Evolutionary conservation across 352 stramenopile species (phyloP).

Genomic region (Peronospora destructor): DNA sequence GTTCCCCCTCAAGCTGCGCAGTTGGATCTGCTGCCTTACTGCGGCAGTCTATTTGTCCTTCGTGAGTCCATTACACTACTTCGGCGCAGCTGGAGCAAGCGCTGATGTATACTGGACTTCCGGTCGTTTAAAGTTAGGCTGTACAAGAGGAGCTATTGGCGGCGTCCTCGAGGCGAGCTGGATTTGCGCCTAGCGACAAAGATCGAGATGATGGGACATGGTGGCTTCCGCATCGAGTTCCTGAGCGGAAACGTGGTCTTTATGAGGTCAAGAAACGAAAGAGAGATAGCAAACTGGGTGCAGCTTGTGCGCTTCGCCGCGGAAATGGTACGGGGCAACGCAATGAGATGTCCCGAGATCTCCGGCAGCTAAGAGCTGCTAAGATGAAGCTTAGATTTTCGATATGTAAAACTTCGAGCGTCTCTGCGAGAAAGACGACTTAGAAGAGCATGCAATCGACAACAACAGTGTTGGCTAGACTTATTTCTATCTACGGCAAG

Average conservation of each 20-base stretch:
- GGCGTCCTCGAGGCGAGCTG: slow-evolving; percentile 44
- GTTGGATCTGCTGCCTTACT: slow-evolving; percentile 54
- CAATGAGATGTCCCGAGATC: slow-evolving; percentile 10
- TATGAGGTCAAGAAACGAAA: slow-evolving; percentile 41
- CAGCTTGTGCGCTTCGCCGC: slow-evolving; percentile 54
- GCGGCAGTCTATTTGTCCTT: slow-evolving; percentile 61
- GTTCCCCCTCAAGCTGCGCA: slow-evolving; percentile 19
- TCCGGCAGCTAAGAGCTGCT: not conserved
- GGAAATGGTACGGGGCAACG: slow-evolving; percentile 19
- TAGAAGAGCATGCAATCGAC: no score
- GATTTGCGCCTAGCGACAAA: slow-evolving; percentile 47
- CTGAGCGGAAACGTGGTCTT: slow-evolving; percentile 34
- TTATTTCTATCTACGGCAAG: no score
- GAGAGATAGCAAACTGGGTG: slow-evolving; percentile 55
- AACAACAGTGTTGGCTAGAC: no score
- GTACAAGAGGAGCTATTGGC: slow-evolving; percentile 81
- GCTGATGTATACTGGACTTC: slow-evolving; percentile 72
- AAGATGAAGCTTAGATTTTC: not conserved
- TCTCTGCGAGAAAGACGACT: no score
- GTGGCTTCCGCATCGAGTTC: slow-evolving; percentile 61
- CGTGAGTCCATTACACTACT: slow-evolving; percentile 62
- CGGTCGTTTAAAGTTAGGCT: slow-evolving; percentile 43
- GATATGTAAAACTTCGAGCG: no score
- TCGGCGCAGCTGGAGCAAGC: slow-evolving; percentile 70
- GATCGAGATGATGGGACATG: slow-evolving; percentile 58